A percentile compares a stretch with the other conserved stretches of the same genome.
These are phyloP conservation scores for Pyrenophora seminiperda DNA, from an alignment of 2,329 filamentous ascomycete genomes.

Conservation along the genomic window DNA sequence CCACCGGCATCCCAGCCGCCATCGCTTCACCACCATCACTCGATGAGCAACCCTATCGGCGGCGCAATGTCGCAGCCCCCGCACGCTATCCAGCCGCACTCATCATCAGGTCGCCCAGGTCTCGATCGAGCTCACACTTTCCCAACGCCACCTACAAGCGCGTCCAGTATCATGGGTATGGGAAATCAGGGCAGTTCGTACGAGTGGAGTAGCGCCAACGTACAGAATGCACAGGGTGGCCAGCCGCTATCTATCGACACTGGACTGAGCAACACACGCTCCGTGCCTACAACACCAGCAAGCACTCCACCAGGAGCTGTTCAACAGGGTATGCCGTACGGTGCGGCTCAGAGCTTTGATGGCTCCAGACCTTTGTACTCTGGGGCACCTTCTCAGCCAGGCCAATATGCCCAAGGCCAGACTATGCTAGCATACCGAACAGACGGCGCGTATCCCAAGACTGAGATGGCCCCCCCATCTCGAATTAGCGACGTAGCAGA, in stretches of 20 bases:
- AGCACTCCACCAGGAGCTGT: constrained; percentile 84
- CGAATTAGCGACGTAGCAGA: constrained; percentile 65
- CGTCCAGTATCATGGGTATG: constrained; percentile 83
- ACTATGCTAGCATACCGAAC: constrained; percentile 66
- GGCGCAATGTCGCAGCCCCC: constrained; percentile 69
- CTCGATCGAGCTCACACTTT: constrained; percentile 86
- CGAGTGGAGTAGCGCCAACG: constrained; percentile 68
- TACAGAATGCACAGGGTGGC: constrained; percentile 58
- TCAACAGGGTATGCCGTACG: constrained; percentile 81
- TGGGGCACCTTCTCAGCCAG: constrained; percentile 67
- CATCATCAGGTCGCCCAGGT: constrained; percentile 67
- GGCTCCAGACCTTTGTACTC: constrained; percentile 79
- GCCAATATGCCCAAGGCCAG: constrained; percentile 70
- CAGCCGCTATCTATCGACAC: constrained; percentile 84
- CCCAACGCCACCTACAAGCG: constrained; percentile 89
- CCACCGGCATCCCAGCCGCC: constrained; percentile 65
- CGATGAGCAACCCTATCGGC: constrained; percentile 65
- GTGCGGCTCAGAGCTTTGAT: constrained; percentile 74
- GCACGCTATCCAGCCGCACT: constrained; percentile 66
- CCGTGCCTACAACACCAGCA: constrained; percentile 88
- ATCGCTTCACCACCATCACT: constrained; percentile 73
- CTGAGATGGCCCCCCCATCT: constrained; percentile 84
- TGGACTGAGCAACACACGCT: constrained; percentile 75
- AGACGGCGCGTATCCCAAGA: constrained; percentile 69
- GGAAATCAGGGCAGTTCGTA: constrained; percentile 74